Conservation (phyloP, 495 filamentous ascomycete species). For the Halenospora varia region DNA sequence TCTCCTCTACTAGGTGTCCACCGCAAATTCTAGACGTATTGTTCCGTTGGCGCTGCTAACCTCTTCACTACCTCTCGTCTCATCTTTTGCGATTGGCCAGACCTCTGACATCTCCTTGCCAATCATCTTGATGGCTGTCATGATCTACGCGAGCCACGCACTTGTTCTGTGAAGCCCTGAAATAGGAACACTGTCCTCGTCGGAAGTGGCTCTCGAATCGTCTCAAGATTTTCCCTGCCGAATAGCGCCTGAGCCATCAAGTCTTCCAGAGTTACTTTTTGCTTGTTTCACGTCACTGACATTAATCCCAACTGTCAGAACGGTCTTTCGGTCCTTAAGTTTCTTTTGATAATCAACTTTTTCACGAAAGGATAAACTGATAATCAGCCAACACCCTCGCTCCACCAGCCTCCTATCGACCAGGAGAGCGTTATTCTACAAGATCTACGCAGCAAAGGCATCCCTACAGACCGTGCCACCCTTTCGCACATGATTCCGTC, state of each 20-base stretch:
- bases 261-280: constrained; percentile 8
- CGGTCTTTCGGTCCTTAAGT: constrained; percentile 7
- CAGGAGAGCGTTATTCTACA: constrained; percentile 12
- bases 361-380: constrained; percentile 16
- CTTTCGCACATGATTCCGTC: constrained; percentile 27
- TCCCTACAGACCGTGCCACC: constrained; percentile 12
- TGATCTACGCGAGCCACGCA: constrained; percentile 25
- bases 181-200: constrained; percentile 28
- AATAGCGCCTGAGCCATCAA: constrained; percentile 17
- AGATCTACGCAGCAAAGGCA: constrained; percentile 9
- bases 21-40: constrained; percentile 23
- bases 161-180: constrained; percentile 22
- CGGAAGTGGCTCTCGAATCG: constrained; percentile 21
- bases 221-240: constrained; percentile 25
- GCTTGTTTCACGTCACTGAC: constrained; percentile 20
- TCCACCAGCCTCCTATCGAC: constrained; percentile 10
- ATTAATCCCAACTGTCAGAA: constrained; percentile 15
- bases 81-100: constrained; percentile 25
- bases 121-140: constrained; percentile 24
- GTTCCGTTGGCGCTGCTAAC: constrained; percentile 22
- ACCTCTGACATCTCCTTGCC: constrained; percentile 21
- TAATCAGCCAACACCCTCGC: constrained; percentile 12
- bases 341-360: constrained; percentile 10
- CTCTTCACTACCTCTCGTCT: constrained; percentile 21
- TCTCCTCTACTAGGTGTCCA: constrained; percentile 18